A percentile compares a stretch with the other conserved stretches of the same genome.
These are phyloP conservation scores for Ceratobasidium sp. DNA, from an alignment of 1,284 basidiomycete genomes.

Conservation along the genomic window DNA sequence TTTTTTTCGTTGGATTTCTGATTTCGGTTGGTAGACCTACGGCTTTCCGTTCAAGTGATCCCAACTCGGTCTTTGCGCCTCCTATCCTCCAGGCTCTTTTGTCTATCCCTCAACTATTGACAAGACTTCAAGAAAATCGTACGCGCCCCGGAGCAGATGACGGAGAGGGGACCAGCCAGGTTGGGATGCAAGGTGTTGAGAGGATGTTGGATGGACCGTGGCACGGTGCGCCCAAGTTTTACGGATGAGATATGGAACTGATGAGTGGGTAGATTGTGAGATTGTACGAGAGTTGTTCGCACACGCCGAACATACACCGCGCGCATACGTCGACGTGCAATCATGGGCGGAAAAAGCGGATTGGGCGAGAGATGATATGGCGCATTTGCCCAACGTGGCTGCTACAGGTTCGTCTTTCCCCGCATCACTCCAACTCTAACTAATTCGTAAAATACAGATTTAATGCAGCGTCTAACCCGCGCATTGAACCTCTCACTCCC, in stretches of 20 bases:
- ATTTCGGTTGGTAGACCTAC: slow-evolving; percentile 7
- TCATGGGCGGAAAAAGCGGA: slow-evolving; percentile 18
- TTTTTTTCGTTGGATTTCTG: not conserved
- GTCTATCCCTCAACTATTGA: slow-evolving; percentile 41
- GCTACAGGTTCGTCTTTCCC: slow-evolving; percentile 16
- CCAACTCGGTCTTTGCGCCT: slow-evolving; percentile 29
- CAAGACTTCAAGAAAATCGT: slow-evolving; percentile 12
- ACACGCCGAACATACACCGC: slow-evolving; percentile 23
- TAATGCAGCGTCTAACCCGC: not conserved
- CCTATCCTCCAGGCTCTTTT: slow-evolving; percentile 46
- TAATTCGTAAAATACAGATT: slow-evolving; percentile 1
- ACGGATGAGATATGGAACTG: not conserved
- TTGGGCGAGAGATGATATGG: not conserved
- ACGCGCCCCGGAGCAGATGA: not conserved
- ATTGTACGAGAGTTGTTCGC: slow-evolving; percentile 18
- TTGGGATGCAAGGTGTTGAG: not conserved
- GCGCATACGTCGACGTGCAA: slow-evolving; percentile 32
- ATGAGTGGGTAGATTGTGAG: slow-evolving; percentile 6
- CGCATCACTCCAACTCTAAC: not conserved
- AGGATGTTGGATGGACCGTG: slow-evolving; percentile 12
- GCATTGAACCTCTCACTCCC: slow-evolving; percentile 24
- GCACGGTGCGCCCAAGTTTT: slow-evolving; percentile 1
- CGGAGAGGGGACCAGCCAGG: not conserved
- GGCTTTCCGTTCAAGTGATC: slow-evolving; percentile 28
- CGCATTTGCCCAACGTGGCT: not conserved